Percentiles rank a stretch among this genome's conserved stretches.
These are phyloP conservation scores for Ziziphus jujuba DNA, from an alignment of 306 rosid genomes.

Conservation along the genomic window DNA sequence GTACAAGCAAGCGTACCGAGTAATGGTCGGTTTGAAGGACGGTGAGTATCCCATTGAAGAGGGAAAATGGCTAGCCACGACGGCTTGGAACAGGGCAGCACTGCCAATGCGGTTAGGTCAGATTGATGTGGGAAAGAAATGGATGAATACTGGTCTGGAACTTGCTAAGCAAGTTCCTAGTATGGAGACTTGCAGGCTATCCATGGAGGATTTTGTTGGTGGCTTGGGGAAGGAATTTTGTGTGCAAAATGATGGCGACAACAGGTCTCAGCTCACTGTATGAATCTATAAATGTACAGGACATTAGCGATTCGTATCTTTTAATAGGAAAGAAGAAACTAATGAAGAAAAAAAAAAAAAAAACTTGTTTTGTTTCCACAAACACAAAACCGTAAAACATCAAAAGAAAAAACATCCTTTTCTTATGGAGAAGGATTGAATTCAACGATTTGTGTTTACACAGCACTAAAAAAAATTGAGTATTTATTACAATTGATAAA, in stretches of 20 bases:
- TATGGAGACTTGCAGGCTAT: slow-evolving; percentile 76
- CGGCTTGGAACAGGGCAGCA: slow-evolving; percentile 95
- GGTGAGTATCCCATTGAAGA: slow-evolving; percentile 80
- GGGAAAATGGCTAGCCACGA: slow-evolving; percentile 94
- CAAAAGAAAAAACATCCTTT: no score
- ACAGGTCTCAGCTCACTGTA: slow-evolving; percentile 23
- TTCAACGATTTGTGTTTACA: no score
- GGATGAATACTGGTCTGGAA: slow-evolving; percentile 81
- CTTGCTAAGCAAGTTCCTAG: slow-evolving; percentile 76
- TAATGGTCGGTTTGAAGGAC: slow-evolving; percentile 90
- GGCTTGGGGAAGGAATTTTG: slow-evolving; percentile 43
- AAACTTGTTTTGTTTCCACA: no score
- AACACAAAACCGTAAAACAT: no score
- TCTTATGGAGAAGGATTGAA: no score
- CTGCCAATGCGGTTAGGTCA: slow-evolving; percentile 77
- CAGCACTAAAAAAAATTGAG: no score
- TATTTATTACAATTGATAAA: no score
- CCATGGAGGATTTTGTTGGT: slow-evolving; percentile 74
- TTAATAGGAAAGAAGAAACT: no score
- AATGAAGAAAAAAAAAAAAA: no score
- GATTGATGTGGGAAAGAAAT: slow-evolving; percentile 71
- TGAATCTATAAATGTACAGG: slow-evolving; percentile 20
- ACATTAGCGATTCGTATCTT: neutral
- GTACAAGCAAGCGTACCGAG: slow-evolving; percentile 73
- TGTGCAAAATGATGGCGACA: slow-evolving; percentile 24